Conservation (phyloP, 2,329 filamentous ascomycete species). For the Trichoderma gracile region DNA sequence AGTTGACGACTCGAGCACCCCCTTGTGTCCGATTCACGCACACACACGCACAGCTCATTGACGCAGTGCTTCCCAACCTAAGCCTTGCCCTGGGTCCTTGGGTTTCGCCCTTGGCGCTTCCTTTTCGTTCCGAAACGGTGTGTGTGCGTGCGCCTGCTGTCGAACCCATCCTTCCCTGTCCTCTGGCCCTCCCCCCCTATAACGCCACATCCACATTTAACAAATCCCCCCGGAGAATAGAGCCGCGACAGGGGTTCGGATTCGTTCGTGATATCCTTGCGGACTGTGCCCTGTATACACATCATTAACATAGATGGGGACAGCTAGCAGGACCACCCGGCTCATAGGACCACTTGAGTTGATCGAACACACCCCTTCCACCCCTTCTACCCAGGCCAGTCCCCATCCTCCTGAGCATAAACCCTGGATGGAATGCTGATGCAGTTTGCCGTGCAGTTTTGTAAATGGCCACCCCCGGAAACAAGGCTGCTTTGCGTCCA, state of each 20-base stretch:
- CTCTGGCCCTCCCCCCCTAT: background rate
- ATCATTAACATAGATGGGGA: slow-evolving; percentile 10
- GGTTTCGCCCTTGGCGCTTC: background rate
- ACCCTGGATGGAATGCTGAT: slow-evolving; percentile 18
- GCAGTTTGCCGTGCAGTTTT: slow-evolving; percentile 27
- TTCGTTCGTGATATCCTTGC: slow-evolving; percentile 1
- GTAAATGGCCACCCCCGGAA: slow-evolving; percentile 10
- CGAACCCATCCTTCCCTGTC: background rate
- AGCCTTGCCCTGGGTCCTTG: background rate
- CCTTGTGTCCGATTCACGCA: slow-evolving; percentile 1
- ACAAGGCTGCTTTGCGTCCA: slow-evolving; percentile 19
- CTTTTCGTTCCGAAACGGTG: background rate
- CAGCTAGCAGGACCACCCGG: background rate
- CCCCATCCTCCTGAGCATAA: background rate
- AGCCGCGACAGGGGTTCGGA: slow-evolving; percentile 13
- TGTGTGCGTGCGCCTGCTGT: background rate
- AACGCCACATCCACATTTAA: slow-evolving; percentile 6
- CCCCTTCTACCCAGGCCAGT: background rate
- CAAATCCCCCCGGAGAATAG: slow-evolving; percentile 11
- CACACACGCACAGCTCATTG: background rate
- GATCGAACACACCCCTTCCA: background rate
- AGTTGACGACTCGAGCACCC: background rate
- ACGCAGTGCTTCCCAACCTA: slow-evolving; percentile 21
- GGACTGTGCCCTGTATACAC: slow-evolving; percentile 7
- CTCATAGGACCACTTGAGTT: background rate